A percentile compares a stretch with the other conserved stretches of the same genome.
These are phyloP conservation scores for Pholiota microspora DNA, from an alignment of 768 basidiomycete species.

Conservation along the genomic window DNA sequence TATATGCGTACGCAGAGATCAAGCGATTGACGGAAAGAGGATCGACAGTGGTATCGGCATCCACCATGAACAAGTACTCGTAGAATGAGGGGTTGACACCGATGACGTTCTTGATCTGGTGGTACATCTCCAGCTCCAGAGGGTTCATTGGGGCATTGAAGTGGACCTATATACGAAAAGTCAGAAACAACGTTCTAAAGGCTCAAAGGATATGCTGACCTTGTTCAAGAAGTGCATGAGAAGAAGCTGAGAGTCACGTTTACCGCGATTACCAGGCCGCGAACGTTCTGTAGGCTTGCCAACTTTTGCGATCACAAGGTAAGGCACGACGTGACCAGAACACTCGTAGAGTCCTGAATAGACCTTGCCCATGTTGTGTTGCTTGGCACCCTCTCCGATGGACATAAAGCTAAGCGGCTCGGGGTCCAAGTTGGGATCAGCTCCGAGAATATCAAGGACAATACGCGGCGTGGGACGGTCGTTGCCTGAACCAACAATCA, in stretches of 20 bases:
- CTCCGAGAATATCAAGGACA: slow-evolving; percentile 94
- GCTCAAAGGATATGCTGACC: slow-evolving; percentile 33
- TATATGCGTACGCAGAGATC: slow-evolving; percentile 79
- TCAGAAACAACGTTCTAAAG: not conserved
- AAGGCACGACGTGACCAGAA: slow-evolving; percentile 94
- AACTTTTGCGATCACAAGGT: slow-evolving; percentile 87
- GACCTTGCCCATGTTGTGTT: slow-evolving; percentile 98
- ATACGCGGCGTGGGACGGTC: slow-evolving; percentile 95
- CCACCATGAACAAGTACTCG: slow-evolving; percentile 91
- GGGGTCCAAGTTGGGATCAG: slow-evolving; percentile 88
- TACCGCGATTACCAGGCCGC: slow-evolving; percentile 95
- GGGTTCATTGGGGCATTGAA: slow-evolving; percentile 97
- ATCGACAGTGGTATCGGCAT: slow-evolving; percentile 94
- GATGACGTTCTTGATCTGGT: slow-evolving; percentile 99
- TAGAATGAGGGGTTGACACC: slow-evolving; percentile 99
- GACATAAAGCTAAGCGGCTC: slow-evolving; percentile 94
- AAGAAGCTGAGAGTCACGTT: slow-evolving; percentile 96
- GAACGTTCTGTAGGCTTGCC: slow-evolving; percentile 94
- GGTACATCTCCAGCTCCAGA: slow-evolving; percentile 96
- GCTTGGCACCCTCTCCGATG: slow-evolving; percentile 91
- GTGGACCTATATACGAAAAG: slow-evolving; percentile 64
- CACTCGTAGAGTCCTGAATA: slow-evolving; percentile 96
- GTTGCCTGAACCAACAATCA: slow-evolving; percentile 96
- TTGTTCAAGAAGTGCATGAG: slow-evolving; percentile 98
- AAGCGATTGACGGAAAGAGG: slow-evolving; percentile 85